Evolutionary conservation across 129 eudicot species (phyloP).

Genomic region (Lactuca sativa): DNA sequence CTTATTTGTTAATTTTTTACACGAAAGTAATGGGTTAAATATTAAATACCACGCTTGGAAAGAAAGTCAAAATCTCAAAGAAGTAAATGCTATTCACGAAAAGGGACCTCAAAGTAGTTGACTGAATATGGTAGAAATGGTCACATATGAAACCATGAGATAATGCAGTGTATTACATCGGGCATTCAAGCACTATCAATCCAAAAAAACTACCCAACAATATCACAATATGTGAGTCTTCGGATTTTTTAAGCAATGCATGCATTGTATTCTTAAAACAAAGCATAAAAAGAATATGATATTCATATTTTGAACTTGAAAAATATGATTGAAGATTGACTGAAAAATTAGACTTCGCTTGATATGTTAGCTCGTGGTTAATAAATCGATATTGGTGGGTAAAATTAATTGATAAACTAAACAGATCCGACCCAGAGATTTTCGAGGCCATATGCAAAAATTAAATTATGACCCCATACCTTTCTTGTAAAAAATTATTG

Average conservation of each 20-base stretch:
- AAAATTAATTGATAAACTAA: too few relatives aligned
- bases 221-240: neutral
- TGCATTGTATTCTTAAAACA: too few relatives aligned
- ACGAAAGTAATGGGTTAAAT: neutral
- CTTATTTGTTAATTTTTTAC: neutral
- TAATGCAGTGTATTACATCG: constrained; percentile 6
- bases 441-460: too few relatives aligned
- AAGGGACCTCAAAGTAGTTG: constrained; percentile 23
- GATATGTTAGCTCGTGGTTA: too few relatives aligned
- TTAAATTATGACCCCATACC: too few relatives aligned
- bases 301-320: too few relatives aligned
- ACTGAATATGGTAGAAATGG: constrained; percentile 25
- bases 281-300: too few relatives aligned
- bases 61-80: neutral
- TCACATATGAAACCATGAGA: constrained; percentile 17
- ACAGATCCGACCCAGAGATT: too few relatives aligned
- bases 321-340: too few relatives aligned
- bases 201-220: constrained; percentile 5
- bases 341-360: too few relatives aligned
- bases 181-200: constrained; percentile 3
- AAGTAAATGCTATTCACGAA: constrained; percentile 21
- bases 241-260: neutral
- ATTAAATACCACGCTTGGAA: neutral
- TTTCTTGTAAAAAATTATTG: too few relatives aligned
- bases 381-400: too few relatives aligned